Evolutionary conservation across 78 protist genomes (phyloP).

Genomic region (Cavenderia fasciculata): DNA sequence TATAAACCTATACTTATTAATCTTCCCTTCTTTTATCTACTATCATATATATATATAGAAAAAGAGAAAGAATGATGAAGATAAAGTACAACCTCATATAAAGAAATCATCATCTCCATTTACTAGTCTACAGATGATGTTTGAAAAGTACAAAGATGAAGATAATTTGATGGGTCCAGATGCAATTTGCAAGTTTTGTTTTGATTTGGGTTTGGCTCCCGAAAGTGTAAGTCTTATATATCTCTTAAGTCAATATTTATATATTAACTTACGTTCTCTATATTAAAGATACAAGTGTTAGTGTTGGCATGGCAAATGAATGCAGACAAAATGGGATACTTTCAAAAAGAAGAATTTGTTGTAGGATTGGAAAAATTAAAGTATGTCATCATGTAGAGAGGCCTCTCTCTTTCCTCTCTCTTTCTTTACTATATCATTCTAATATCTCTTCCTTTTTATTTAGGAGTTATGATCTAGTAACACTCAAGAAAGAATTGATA

Average conservation of each 20-base stretch:
- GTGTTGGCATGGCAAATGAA: slow-evolving; percentile 61
- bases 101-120: neutral
- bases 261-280: neutral
- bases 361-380: slow-evolving; percentile 30
- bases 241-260: neutral
- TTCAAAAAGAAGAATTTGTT: slow-evolving; percentile 31
- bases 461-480: slow-evolving; percentile 15
- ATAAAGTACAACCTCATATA: neutral
- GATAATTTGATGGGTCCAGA: slow-evolving; percentile 55
- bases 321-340: slow-evolving; percentile 47
- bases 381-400: neutral
- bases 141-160: slow-evolving; percentile 39
- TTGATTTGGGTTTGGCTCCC: slow-evolving; percentile 36
- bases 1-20: neutral
- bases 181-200: slow-evolving; percentile 42
- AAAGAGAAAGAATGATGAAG: slow-evolving; percentile 12
- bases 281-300: slow-evolving; percentile 49
- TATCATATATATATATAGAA: neutral
- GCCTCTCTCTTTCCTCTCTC: too few relatives aligned
- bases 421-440: neutral
- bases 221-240: slow-evolving; percentile 54
- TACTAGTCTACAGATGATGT: neutral
- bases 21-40: too few relatives aligned
- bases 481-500: slow-evolving; percentile 1
- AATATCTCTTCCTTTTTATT: neutral